These are phyloP conservation scores for Sechiopsis laciniata DNA, from an alignment of 306 rosid species.

Conservation along the genomic window DNA sequence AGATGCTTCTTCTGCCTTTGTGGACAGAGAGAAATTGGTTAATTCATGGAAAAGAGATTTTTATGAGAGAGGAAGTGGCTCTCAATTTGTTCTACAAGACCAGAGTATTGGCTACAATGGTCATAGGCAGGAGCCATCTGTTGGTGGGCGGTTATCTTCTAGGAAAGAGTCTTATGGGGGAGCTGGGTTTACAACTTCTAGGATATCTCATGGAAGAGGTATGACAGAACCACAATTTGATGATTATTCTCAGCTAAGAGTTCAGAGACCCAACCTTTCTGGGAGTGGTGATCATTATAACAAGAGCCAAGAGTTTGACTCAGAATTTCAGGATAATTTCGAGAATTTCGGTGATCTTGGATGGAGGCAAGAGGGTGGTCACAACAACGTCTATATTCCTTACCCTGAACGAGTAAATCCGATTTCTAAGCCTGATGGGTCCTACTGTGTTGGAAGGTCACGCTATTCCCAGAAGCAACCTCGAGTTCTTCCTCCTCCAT, in stretches of 20 bases:
- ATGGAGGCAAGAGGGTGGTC: slow-evolving; percentile 53
- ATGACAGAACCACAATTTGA: slow-evolving; percentile 48
- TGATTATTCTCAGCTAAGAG: slow-evolving; percentile 49
- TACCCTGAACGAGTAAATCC: slow-evolving; percentile 53
- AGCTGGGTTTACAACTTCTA: slow-evolving; percentile 53
- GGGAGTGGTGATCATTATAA: slow-evolving; percentile 58
- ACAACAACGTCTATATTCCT: slow-evolving; percentile 49
- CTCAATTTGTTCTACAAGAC: slow-evolving; percentile 49
- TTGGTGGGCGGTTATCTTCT: slow-evolving; percentile 50
- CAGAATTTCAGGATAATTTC: slow-evolving; percentile 64
- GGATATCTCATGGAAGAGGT: slow-evolving; percentile 46
- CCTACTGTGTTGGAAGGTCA: slow-evolving; percentile 67
- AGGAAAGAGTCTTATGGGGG: slow-evolving; percentile 64
- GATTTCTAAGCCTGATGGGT: slow-evolving; percentile 63
- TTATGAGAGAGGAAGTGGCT: slow-evolving; percentile 60
- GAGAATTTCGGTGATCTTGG: slow-evolving; percentile 64
- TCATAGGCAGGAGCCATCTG: slow-evolving; percentile 47
- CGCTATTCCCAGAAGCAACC: slow-evolving; percentile 81
- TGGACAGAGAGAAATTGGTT: slow-evolving; percentile 60
- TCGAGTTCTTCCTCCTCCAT: slow-evolving; percentile 90
- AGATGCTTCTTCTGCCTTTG: slow-evolving; percentile 48
- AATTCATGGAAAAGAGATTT: slow-evolving; percentile 77
- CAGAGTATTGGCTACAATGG: slow-evolving; percentile 49
- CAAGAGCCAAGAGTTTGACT: slow-evolving; percentile 51
- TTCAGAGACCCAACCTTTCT: slow-evolving; percentile 66